Percentiles rank a stretch among this genome's conserved stretches.
These are phyloP conservation scores for Clonostachys chloroleuca DNA, from an alignment of 2,329 filamentous ascomycete species.

Conservation along the genomic window DNA sequence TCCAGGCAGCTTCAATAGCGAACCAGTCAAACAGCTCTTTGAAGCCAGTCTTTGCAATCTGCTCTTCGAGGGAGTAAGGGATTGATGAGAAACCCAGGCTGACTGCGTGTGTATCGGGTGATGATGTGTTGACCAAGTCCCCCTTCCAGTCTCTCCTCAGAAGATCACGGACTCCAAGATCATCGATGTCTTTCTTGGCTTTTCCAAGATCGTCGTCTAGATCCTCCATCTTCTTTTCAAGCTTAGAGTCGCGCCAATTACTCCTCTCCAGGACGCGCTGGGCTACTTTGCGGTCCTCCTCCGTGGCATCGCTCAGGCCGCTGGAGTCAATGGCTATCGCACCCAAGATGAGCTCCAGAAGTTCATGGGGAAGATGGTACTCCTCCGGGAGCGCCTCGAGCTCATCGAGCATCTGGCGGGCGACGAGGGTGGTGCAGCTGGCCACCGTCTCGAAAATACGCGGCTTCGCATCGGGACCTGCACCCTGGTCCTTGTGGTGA, in stretches of 20 bases:
- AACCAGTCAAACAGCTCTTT: conserved; percentile 42
- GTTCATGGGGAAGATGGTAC: conserved; percentile 39
- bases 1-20: conserved; percentile 41
- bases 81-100: conserved; percentile 39
- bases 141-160: conserved; percentile 42
- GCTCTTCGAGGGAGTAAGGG: conserved; percentile 37
- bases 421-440: conserved; percentile 38
- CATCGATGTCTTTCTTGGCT: conserved; percentile 34
- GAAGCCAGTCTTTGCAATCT: conserved; percentile 37
- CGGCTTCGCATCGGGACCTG: conserved; percentile 30
- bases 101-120: conserved; percentile 36
- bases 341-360: conserved; percentile 39
- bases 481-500: conserved; percentile 36
- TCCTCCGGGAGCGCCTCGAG: conserved; percentile 33
- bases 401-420: conserved; percentile 39
- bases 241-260: conserved; percentile 28
- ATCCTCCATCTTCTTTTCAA: conserved; percentile 33
- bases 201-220: conserved; percentile 28
- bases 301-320: conserved; percentile 29
- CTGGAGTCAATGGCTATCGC: conserved; percentile 40
- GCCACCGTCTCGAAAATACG: conserved; percentile 36
- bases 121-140: conserved; percentile 38
- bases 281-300: conserved; percentile 28
- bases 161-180: conserved; percentile 34
- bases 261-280: conserved; percentile 31